These are phyloP conservation scores for Penicillium paradoxum DNA, from an alignment of 495 filamentous ascomycete genomes.

Conservation along the genomic window DNA sequence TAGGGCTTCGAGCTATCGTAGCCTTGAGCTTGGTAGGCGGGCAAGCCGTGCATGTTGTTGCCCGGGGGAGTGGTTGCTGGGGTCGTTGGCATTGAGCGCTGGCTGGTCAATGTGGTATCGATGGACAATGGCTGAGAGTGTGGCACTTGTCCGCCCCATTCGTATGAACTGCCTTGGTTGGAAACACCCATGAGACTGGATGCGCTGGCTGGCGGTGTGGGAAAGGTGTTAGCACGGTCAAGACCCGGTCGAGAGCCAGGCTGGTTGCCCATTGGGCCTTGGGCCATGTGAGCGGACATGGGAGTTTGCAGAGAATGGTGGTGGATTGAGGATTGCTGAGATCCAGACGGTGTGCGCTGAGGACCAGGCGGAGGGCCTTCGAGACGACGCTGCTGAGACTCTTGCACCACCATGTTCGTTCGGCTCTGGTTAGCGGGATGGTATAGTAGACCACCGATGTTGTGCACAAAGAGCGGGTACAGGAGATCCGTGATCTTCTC, in stretches of 20 bases:
- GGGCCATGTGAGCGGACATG: conserved; percentile 58
- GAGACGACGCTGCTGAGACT: conserved; percentile 69
- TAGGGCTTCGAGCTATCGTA: conserved; percentile 77
- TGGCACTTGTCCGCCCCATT: conserved; percentile 67
- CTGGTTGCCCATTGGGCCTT: conserved; percentile 73
- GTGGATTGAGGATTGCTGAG: conserved; percentile 63
- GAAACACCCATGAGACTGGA: conserved; percentile 84
- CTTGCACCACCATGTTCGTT: conserved; percentile 82
- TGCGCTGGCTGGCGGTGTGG: conserved; percentile 88
- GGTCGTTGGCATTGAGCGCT: conserved; percentile 87
- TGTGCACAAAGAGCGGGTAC: conserved; percentile 96
- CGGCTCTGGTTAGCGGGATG: conserved; percentile 84
- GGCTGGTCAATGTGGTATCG: conserved; percentile 74
- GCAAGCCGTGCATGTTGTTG: conserved; percentile 68
- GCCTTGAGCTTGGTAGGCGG: conserved; percentile 61
- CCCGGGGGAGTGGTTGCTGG: conserved; percentile 92
- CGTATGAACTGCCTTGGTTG: conserved; percentile 65
- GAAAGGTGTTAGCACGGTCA: conserved; percentile 84
- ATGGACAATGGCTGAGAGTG: conserved; percentile 73
- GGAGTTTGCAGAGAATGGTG: conserved; percentile 72
- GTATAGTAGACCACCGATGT: conserved; percentile 91
- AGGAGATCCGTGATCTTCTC: conserved; percentile 96
- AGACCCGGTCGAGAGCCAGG: conserved; percentile 64
- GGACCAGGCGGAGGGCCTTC: conserved; percentile 30
- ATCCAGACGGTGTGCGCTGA: conserved; percentile 44